Percentiles rank a stretch among this genome's conserved stretches.
Evolutionary conservation across 306 rosid species (phyloP).

Genomic region (Nissolia schottii): DNA sequence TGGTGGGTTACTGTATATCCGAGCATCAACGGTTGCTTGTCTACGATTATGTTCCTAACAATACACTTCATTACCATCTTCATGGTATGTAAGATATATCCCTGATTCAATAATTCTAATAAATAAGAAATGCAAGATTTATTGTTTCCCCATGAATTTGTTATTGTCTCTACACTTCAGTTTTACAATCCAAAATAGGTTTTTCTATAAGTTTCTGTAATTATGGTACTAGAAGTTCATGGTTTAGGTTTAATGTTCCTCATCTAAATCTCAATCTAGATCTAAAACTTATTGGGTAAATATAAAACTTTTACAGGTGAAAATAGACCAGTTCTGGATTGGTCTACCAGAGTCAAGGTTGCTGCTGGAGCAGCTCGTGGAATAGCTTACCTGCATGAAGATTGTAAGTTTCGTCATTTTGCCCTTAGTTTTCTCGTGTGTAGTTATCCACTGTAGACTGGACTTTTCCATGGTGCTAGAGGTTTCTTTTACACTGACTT

Average conservation of each 20-base stretch:
- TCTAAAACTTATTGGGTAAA: slow-evolving; percentile 8
- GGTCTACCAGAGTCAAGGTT: slow-evolving; percentile 83
- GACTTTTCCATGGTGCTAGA: background rate
- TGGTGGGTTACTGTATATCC: slow-evolving; percentile 91
- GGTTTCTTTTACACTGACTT: background rate
- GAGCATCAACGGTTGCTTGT: slow-evolving; percentile 91
- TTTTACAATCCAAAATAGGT: background rate
- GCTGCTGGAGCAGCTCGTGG: slow-evolving; percentile 98
- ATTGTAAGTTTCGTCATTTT: slow-evolving; percentile 54
- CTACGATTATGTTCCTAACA: slow-evolving; percentile 74
- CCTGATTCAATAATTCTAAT: slow-evolving; percentile 12
- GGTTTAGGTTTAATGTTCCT: slow-evolving; percentile 8
- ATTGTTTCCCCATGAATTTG: background rate
- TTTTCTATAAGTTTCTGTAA: background rate
- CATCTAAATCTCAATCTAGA: background rate
- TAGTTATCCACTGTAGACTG: background rate
- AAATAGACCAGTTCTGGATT: slow-evolving; percentile 58
- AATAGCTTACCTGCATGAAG: slow-evolving; percentile 94
- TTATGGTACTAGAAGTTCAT: background rate
- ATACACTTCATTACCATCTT: slow-evolving; percentile 88
- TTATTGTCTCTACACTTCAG: background rate
- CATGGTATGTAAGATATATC: slow-evolving; percentile 65
- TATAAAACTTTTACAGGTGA: slow-evolving; percentile 40
- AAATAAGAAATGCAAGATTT: background rate
- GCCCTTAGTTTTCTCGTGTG: background rate